These are phyloP conservation scores for Hippophae tibetana DNA, from an alignment of 306 rosid genomes.

Conservation along the genomic window DNA sequence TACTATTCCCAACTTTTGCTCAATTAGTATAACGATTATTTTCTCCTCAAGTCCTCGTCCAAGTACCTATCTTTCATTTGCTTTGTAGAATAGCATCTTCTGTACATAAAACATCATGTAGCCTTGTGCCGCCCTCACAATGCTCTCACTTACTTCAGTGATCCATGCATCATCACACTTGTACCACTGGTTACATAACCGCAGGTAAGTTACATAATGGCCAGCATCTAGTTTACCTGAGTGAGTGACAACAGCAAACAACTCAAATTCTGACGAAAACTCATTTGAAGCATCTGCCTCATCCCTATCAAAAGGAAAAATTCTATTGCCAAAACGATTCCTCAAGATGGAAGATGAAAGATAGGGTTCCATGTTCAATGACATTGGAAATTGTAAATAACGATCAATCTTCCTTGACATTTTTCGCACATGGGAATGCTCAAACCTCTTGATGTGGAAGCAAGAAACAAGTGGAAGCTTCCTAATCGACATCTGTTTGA, in stretches of 20 bases:
- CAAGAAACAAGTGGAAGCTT: slow-evolving; percentile 85
- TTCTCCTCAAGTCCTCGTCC: slow-evolving; percentile 24
- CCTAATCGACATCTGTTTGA: slow-evolving; percentile 90
- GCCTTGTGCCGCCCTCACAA: slow-evolving; percentile 85
- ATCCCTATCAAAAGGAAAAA: slow-evolving; percentile 64
- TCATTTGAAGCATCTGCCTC: slow-evolving; percentile 55
- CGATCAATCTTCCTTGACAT: slow-evolving; percentile 84
- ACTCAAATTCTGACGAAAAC: slow-evolving; percentile 68
- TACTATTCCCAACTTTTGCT: slow-evolving; percentile 2
- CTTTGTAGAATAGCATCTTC: slow-evolving; percentile 78
- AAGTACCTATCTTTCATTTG: slow-evolving; percentile 55
- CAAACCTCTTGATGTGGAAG: slow-evolving; percentile 87
- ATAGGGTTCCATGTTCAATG: slow-evolving; percentile 80
- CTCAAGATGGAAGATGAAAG: slow-evolving; percentile 81
- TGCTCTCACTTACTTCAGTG: slow-evolving; percentile 71
- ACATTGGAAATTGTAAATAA: slow-evolving; percentile 81
- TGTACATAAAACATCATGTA: slow-evolving; percentile 97
- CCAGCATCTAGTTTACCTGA: slow-evolving; percentile 87
- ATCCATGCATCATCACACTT: slow-evolving; percentile 95
- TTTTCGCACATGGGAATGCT: slow-evolving; percentile 76
- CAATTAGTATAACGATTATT: not conserved
- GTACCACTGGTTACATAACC: slow-evolving; percentile 76
- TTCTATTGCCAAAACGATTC: slow-evolving; percentile 70
- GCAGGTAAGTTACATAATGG: slow-evolving; percentile 80
- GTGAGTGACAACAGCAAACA: slow-evolving; percentile 88